Base-by-base conservation (phyloP, 2,329 filamentous ascomycete genomes). In the Penicillium olsonii region DNA sequence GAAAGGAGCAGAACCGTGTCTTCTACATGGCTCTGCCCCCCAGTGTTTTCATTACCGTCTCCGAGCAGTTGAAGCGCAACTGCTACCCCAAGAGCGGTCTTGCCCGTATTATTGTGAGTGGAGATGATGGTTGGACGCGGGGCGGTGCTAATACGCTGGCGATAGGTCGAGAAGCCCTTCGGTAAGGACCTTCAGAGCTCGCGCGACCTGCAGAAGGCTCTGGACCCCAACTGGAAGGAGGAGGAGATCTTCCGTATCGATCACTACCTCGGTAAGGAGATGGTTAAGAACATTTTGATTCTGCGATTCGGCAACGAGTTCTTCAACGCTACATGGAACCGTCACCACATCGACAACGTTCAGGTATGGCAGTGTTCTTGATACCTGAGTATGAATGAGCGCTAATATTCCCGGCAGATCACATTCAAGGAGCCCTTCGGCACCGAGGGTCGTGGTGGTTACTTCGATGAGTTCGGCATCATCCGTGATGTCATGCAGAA, bases 401-500 rank as follows among this genome's bases (percentile, higher is more conserved):
- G 14, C 45, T 61, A 46, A 63, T 39, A 18, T 5, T 12, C 26
- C 19, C 18, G 31, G 38, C 54, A 83, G 79, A 97, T 99, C 70
- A 90, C 94, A 40, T 99, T 99, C 83, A 99, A 99, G 80, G 94
- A 99, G 78, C 94, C 94, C 7, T 99, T 99, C 67, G 95, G 94
- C 63, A 99, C 94, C 18, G 94, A 99, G 73, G 95, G 94, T 46
- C 89, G 94, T 68, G 94, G 95, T 57, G 94, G 94, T 48, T 99
- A 99, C 79, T 99, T 99, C 70, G 95, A 99, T 69, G 94, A 99
- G 77, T 99, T 99, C 66, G 95, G 94, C 68, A 99, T 99, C 73
- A 91, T 99, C 67, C 91, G 95, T 70, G 95, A 99, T 79, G 94
- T 99, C 62, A 97, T 99, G 94, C 94, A 99, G 78, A 99, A 99